Evolutionary conservation across 176 grass and related monocot genomes (phyloP).

Genomic region (Typha latifolia): DNA sequence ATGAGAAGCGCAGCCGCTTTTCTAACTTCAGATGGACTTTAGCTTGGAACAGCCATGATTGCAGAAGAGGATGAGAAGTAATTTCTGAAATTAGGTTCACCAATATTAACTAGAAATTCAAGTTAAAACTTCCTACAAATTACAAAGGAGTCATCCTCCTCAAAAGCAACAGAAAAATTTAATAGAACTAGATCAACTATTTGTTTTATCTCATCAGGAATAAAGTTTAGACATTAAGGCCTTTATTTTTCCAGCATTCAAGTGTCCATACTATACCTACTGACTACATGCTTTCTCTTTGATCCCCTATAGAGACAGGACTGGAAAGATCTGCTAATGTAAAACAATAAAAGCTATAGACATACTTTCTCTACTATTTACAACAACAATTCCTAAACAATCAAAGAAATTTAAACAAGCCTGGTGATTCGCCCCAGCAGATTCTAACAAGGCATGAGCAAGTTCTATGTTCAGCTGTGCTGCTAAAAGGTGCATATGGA

Average conservation of each 20-base stretch:
- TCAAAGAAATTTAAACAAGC: neutral
- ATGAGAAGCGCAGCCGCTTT: too few relatives aligned
- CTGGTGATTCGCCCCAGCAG: neutral
- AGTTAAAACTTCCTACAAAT: neutral
- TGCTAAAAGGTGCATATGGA: neutral
- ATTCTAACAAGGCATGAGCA: neutral
- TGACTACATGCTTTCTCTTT: neutral
- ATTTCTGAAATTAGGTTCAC: neutral
- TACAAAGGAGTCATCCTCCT: neutral
- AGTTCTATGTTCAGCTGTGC: neutral
- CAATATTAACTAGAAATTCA: neutral
- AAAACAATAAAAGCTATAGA: neutral
- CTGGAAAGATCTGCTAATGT: neutral
- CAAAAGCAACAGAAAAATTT: neutral
- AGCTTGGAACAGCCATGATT: neutral
- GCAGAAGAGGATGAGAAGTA: neutral
- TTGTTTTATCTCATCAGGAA: neutral
- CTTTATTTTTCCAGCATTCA: neutral
- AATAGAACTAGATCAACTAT: neutral
- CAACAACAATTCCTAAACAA: neutral
- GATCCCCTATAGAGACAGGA: neutral
- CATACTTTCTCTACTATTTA: conserved; percentile 4
- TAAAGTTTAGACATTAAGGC: neutral
- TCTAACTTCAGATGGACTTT: too few relatives aligned
- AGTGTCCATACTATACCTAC: neutral